Percentiles rank a stretch among this genome's conserved stretches.
phyloP scores from a whole-genome alignment of 495 filamentous ascomycete species.

The Neurospora sp. region DNA sequence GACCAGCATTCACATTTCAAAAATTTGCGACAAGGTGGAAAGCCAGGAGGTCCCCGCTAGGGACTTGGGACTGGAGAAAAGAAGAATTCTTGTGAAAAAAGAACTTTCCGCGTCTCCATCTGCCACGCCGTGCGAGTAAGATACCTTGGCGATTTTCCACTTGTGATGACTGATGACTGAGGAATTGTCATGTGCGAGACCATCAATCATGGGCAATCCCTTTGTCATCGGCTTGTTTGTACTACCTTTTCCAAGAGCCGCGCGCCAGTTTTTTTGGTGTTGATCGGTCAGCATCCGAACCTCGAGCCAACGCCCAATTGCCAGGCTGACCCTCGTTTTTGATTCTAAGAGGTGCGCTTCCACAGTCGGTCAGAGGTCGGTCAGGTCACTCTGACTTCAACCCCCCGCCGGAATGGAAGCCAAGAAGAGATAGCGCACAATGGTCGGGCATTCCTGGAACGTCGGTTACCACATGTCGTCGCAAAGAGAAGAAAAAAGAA shows the following conservation, averaged over 20 bases:
- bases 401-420: background rate
- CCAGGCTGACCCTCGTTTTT: background rate
- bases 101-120: background rate
- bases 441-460: background rate
- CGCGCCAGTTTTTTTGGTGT: background rate
- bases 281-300: background rate
- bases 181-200: background rate
- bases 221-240: background rate
- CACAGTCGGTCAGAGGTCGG: background rate
- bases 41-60: background rate
- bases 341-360: background rate
- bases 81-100: background rate
- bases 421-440: background rate
- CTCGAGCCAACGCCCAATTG: background rate
- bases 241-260: background rate
- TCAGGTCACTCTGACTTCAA: background rate
- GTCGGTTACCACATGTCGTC: background rate
- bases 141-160: background rate
- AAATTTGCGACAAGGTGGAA: background rate
- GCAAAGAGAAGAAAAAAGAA: background rate
- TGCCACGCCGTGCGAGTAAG: background rate
- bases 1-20: background rate
- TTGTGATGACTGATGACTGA: background rate
- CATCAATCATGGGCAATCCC: background rate
- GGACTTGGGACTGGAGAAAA: background rate